Evolutionary conservation across 805 yeast species (phyloP), one percentile per base, ranked within the genome.

Genomic region (Candida nonsorbophila): DNA sequence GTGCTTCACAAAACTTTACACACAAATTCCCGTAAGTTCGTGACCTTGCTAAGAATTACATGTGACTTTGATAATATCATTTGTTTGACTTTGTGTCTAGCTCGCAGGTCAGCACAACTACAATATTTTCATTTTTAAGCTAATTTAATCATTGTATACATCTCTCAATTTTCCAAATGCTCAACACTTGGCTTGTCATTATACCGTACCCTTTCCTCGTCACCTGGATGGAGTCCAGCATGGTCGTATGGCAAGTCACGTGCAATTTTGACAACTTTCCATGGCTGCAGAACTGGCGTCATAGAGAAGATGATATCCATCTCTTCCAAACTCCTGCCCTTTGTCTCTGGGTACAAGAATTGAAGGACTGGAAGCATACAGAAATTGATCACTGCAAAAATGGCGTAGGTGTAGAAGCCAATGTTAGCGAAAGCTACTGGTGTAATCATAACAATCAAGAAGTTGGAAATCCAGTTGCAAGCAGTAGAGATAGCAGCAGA

Each of bases 291-390:
- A 11, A 44, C 41, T 7, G 56, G 55, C 4, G 51, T 37, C 22
- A 48, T 42, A 21, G 34, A 37, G 35, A 55, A 55, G 20, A 59
- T 58, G 28, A 52, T 37, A 38, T 81, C 88, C 58, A 82, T 74
- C 48, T 80, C 87, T 56, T 81, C 88, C 55, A 82, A 67, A 22
- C 82, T 67, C 51, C 85, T 71, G 28, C 86, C 85, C 18, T 82
- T 76, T 24, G 87, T 80, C 61, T 82, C 90, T 24, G 88, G 90
- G 53, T 78, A 82, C 55, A 69, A 73, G 59, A 79, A 69, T 45
- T 58, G 66, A 12, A 65, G 49, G 35, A 79, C 57, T 19, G 85
- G 84, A 11, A 47, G 33, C 61, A 75, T 79, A 25, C 65, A 38
- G 47, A 70, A 68, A 62, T 81, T 81, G 25, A 81, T 65, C 18